Base-by-base conservation (phyloP, 2,329 filamentous ascomycete genomes). In the Alternaria arborescens region DNA sequence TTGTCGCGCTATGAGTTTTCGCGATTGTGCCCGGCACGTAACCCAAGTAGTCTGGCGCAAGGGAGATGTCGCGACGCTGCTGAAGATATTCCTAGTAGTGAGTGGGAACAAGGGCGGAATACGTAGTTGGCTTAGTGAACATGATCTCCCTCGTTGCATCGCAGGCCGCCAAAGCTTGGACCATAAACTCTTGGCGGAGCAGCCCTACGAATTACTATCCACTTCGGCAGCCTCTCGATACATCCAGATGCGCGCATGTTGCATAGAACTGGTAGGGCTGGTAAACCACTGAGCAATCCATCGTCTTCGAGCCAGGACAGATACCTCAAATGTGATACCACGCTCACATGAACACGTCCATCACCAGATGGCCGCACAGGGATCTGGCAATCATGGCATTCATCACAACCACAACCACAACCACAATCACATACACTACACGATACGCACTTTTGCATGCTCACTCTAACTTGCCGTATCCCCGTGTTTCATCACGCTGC, bases 401-500 rank as follows among this genome's bases (percentile, higher is more conserved):
- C 16, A 11, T 11, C 28, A 30, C 28, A 11, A 20, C 41, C 44
- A 41, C 42, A 11, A 20, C 41, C 44, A 41, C 42, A 53, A 30
- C 51, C 26, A 24, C 32, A 14, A 44, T 44, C 16, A 7, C 22
- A 48, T 42, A 28, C 11, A 24, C 30, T 12, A 22, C 11, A 24
- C 46, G 7, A 46, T 55, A 30, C 20, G 20, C 32, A 36, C 22
- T 38, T 18, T 28, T 26, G 36, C 52, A 56, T 26, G 42, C 46
- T 52, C 36, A 11, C 24, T 28, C 42, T 20, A 36, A 22, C 20
- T 24, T 42, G 22, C 44, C 60, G 51, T 52, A 40, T 56, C 43
- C 38, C 50, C 43, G 46, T 53, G 65, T 59, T 71, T 68, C 61
- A 67, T 60, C 63, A 57, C 48, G 53, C 20, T 62, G 55, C 61